Conservation (phyloP, 2,329 filamentous ascomycete species). For the Xylogone sp. region DNA sequence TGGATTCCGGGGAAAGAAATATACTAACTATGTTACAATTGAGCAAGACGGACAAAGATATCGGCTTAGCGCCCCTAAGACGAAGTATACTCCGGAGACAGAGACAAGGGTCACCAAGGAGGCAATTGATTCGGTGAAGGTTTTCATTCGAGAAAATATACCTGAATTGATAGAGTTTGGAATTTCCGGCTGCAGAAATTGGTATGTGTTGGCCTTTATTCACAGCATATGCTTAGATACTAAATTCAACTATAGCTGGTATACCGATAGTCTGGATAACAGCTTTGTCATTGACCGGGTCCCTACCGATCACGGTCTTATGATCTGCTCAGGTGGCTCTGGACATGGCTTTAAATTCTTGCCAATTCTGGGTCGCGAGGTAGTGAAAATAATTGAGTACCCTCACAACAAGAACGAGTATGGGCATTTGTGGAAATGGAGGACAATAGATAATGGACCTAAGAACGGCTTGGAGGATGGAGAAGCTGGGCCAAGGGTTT, state of each 20-base stretch:
- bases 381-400: slow-evolving; percentile 26
- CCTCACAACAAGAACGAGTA: slow-evolving; percentile 21
- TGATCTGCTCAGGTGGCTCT: not conserved
- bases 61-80: slow-evolving; percentile 2
- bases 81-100: not conserved
- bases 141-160: slow-evolving; percentile 3
- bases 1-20: slow-evolving; percentile 48
- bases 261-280: slow-evolving; percentile 28
- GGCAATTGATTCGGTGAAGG: not conserved
- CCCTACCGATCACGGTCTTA: not conserved
- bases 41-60: not conserved
- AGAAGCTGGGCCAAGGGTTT: slow-evolving; percentile 23
- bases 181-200: slow-evolving; percentile 1
- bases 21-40: slow-evolving; percentile 35
- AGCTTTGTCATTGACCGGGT: slow-evolving; percentile 15
- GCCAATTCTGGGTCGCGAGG: slow-evolving; percentile 27
- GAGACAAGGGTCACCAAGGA: slow-evolving; percentile 1
- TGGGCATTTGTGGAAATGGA: slow-evolving; percentile 27
- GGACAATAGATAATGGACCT: slow-evolving; percentile 6
- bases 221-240: not conserved
- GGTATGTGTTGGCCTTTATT: not conserved
- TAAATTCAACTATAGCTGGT: slow-evolving; percentile 18
- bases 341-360: slow-evolving; percentile 29
- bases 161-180: slow-evolving; percentile 7
- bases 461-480: slow-evolving; percentile 28